These are phyloP conservation scores for Nymphaea colorata DNA, from an alignment of 164 flowering plant species.

Conservation along the genomic window DNA sequence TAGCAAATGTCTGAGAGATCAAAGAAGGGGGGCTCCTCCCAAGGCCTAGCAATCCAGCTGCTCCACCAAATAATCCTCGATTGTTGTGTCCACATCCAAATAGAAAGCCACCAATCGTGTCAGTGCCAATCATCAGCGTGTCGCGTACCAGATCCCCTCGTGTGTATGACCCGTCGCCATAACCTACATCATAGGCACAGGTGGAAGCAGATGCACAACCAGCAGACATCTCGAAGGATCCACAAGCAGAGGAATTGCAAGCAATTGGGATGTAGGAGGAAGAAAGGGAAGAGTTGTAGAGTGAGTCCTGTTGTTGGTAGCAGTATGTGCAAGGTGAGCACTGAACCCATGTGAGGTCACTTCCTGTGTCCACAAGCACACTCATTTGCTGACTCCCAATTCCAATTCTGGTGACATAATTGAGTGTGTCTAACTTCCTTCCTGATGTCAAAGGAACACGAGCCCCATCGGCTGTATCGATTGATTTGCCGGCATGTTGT, in stretches of 20 bases:
- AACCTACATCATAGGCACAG: conserved; percentile 49
- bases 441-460: conserved; percentile 59
- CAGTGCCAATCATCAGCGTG: conserved; percentile 29
- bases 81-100: conserved; percentile 79
- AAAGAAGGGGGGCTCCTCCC: conserved; percentile 61
- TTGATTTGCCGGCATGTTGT: conserved; percentile 6
- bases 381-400: conserved; percentile 47
- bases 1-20: conserved; percentile 39
- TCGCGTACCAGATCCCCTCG: conserved; percentile 55
- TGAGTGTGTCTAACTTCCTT: conserved; percentile 40
- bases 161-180: conserved; percentile 79
- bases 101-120: conserved; percentile 26
- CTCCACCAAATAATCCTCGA: conserved; percentile 66
- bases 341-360: conserved; percentile 87
- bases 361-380: conserved; percentile 80
- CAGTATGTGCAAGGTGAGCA: conserved; percentile 69
- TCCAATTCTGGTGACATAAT: conserved; percentile 53
- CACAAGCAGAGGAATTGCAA: conserved; percentile 57
- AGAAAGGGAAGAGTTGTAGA: conserved; percentile 52
- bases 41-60: conserved; percentile 67
- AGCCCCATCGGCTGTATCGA: conserved; percentile 12
- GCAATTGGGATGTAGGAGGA: conserved; percentile 35
- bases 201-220: conserved; percentile 28
- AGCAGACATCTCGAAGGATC: conserved; percentile 34
- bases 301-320: conserved; percentile 58